Conservation (phyloP, 2,329 filamentous ascomycete species). For the Pseudogymnoascus sp. region DNA sequence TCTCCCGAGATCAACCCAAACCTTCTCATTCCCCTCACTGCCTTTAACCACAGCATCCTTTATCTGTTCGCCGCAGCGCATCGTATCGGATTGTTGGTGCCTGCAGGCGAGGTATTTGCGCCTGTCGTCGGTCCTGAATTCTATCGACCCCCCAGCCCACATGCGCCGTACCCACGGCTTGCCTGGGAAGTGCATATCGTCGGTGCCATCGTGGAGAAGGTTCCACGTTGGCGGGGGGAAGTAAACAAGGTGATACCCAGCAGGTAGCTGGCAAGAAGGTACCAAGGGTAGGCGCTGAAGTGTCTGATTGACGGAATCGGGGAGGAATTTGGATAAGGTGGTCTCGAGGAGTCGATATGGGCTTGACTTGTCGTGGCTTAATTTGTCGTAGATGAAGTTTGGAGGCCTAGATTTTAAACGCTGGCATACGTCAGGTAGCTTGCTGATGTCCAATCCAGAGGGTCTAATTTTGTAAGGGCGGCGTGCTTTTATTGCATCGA, state of each 20-base stretch:
- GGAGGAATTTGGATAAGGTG: not conserved
- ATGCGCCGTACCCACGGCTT: constrained; percentile 66
- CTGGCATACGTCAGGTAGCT: not conserved
- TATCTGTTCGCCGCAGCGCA: constrained; percentile 34
- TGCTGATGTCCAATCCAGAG: not conserved
- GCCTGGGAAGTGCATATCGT: constrained; percentile 70
- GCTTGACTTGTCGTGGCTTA: not conserved
- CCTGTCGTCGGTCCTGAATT: constrained; percentile 37
- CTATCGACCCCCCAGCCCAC: constrained; percentile 78
- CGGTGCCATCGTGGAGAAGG: constrained; percentile 77
- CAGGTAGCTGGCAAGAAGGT: not conserved
- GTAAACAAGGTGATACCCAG: constrained; percentile 76
- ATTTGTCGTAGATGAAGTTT: constrained; percentile 17
- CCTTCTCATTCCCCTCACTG: constrained; percentile 21
- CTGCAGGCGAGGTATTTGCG: not conserved
- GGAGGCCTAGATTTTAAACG: constrained; percentile 14
- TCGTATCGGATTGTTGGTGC: not conserved
- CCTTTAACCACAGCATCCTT: constrained; percentile 33
- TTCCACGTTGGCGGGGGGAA: constrained; percentile 63
- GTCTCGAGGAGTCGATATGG: not conserved
- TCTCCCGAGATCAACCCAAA: constrained; percentile 23
- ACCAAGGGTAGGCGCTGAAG: not conserved
- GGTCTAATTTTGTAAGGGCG: too few relatives aligned
- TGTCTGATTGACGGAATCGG: not conserved
- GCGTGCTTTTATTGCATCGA: not conserved